Base-by-base conservation (phyloP, 495 filamentous ascomycete genomes). In the Staphylotrichum tortipilum region DNA sequence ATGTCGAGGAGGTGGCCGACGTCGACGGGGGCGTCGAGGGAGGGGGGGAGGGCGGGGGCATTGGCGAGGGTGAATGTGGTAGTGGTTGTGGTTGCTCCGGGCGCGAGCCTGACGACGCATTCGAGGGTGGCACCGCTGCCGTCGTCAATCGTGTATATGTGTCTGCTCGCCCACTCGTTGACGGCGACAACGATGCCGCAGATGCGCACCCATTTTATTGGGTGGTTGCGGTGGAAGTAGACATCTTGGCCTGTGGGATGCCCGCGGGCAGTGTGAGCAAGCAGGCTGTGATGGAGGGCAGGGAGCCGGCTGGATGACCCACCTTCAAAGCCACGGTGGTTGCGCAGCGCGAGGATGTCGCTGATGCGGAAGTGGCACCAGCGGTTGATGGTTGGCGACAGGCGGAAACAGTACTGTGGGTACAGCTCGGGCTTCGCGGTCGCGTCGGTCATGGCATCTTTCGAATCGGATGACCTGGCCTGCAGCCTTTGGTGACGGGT, bases 211-310 rank as follows among this genome's bases (percentile, higher is more conserved):
- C 81, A 95, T 74, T 82, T 83, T 51, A 97, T 84, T 0, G 94
- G 92, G 65, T 97, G 89, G 70, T 96, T 96, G 29, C 76, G 60
- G 70, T 84, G 74, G 70, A 91, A 89, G 69, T 79, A 92, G 17
- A 91, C 68, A 57, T 81, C 70, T 64, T 87, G 81, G 45, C 78
- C 83, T 90, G 35, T 19, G 7, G 10, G 26, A 10, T 7, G 26
- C 26, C 6, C 10, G n/a, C n/a, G n/a, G n/a, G n/a, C n/a, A n/a
- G n/a, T n/a, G n/a, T n/a, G n/a, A n/a, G n/a, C n/a, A n/a, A n/a
- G n/a, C n/a, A n/a, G n/a, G n/a, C n/a, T n/a, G n/a, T n/a, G n/a
- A n/a, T n/a, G 6, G 26, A 28, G 10, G 6, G 26, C 26, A 10
- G 26, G 6, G 6, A 7, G 26, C 6, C 10, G 6, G 6, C 26